phyloP scores from a whole-genome alignment of 2,329 filamentous ascomycete species.

The Colletotrichum kahawae region DNA sequence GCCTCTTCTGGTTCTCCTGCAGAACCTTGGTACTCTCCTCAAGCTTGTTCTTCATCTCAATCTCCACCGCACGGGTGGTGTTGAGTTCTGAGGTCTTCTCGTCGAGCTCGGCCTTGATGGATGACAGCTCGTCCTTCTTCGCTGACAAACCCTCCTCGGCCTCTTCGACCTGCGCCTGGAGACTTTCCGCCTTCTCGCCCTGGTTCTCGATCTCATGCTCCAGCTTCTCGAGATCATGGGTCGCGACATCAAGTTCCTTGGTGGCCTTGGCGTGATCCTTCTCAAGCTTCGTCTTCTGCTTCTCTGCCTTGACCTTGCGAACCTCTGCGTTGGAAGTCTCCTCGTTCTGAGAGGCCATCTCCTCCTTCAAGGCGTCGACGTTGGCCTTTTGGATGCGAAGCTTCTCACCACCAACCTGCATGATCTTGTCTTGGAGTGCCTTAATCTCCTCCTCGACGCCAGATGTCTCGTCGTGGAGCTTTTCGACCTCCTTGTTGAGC shows the following conservation, averaged over 20 bases:
- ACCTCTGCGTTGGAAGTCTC: constrained; percentile 87
- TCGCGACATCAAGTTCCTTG: constrained; percentile 77
- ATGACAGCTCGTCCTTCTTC: constrained; percentile 81
- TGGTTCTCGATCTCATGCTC: constrained; percentile 82
- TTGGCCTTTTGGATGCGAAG: constrained; percentile 88
- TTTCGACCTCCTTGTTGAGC: constrained; percentile 78
- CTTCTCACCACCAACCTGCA: constrained; percentile 95
- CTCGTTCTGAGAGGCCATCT: constrained; percentile 81
- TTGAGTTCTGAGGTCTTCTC: constrained; percentile 86
- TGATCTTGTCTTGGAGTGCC: constrained; percentile 91
- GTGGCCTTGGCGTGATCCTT: constrained; percentile 81
- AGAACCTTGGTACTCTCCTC: constrained; percentile 95
- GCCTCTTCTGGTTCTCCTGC: constrained; percentile 82
- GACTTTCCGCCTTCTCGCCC: constrained; percentile 74
- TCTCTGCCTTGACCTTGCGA: constrained; percentile 89
- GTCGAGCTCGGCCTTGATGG: constrained; percentile 85
- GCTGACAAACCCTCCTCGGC: constrained; percentile 78
- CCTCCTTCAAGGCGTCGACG: constrained; percentile 86
- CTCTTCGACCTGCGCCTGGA: constrained; percentile 77
- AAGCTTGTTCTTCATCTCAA: constrained; percentile 98
- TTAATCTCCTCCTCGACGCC: constrained; percentile 95
- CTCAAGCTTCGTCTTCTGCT: constrained; percentile 85
- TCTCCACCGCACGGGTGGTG: constrained; percentile 85
- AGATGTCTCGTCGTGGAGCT: constrained; percentile 82
- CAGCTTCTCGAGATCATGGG: constrained; percentile 76